Evolutionary conservation across 1,139 yeast species (phyloP).

Genomic region (Yamadazyma membranifaciens): DNA sequence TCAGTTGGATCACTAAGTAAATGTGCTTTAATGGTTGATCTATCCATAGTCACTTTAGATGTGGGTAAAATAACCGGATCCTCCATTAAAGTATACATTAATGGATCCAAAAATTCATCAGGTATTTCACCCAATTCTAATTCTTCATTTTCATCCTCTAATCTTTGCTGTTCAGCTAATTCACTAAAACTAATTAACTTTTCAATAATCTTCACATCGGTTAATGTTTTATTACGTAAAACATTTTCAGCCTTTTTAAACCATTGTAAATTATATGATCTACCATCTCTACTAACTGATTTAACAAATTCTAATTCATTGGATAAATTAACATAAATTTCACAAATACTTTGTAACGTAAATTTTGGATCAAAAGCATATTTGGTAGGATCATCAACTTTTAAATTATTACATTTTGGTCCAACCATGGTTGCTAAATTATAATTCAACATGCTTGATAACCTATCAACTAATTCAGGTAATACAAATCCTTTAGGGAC

Average conservation of each 20-base stretch:
- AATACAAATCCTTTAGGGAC: constrained; percentile 85
- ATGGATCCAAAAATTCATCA: constrained; percentile 94
- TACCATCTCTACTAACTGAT: constrained; percentile 87
- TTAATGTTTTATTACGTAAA: constrained; percentile 53
- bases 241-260: constrained; percentile 73
- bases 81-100: constrained; percentile 93
- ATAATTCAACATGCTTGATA: constrained; percentile 94
- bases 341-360: constrained; percentile 66
- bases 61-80: constrained; percentile 93
- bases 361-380: constrained; percentile 81
- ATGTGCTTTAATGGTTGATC: constrained; percentile 91
- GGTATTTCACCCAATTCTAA: constrained; percentile 90
- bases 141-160: constrained; percentile 76
- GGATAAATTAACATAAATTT: constrained; percentile 73
- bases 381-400: constrained; percentile 80
- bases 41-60: constrained; percentile 79
- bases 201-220: constrained; percentile 52
- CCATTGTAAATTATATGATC: constrained; percentile 70
- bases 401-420: constrained; percentile 85
- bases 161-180: constrained; percentile 58
- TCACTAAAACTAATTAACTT: constrained; percentile 57
- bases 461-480: constrained; percentile 87
- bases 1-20: constrained; percentile 92
- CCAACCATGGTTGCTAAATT: constrained; percentile 90
- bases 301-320: constrained; percentile 60